Evolutionary conservation across 805 yeast species (phyloP).

Genomic region (Metschnikowia kunwiensis): DNA sequence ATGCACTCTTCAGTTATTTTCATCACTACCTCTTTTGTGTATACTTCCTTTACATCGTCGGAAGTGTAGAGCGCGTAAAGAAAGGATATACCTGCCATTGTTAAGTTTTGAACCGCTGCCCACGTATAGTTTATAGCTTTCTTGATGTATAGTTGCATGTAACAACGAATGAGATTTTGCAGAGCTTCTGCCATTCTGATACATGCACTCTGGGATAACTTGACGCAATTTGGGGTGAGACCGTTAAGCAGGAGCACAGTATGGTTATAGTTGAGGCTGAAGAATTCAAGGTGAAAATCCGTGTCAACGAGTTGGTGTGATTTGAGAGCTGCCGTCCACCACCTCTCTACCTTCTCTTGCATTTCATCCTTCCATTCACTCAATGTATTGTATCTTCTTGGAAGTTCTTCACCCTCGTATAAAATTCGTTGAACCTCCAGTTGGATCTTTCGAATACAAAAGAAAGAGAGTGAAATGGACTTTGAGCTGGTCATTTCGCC

Average conservation of each 20-base stretch:
- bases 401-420: conserved; percentile 70
- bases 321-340: conserved; percentile 61
- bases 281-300: conserved; percentile 66
- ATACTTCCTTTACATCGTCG: conserved; percentile 45
- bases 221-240: conserved; percentile 65
- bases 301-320: conserved; percentile 55
- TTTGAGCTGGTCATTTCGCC: conserved; percentile 59
- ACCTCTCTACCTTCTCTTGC: conserved; percentile 49
- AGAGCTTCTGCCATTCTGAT: conserved; percentile 59
- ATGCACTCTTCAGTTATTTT: conserved; percentile 54
- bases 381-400: conserved; percentile 53
- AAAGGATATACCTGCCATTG: conserved; percentile 86
- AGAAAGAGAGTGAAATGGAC: conserved; percentile 61
- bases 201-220: conserved; percentile 52
- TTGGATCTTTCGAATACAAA: conserved; percentile 69
- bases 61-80: conserved; percentile 74
- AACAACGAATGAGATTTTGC: conserved; percentile 61
- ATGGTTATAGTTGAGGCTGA: conserved; percentile 74
- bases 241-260: conserved; percentile 72
- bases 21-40: conserved; percentile 43
- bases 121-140: conserved; percentile 78
- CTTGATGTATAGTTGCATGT: conserved; percentile 52
- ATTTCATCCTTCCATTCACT: conserved; percentile 63
- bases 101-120: conserved; percentile 88
- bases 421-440: conserved; percentile 70